Percentiles rank a stretch among this genome's conserved stretches.
phyloP scores from a whole-genome alignment of 345 rosid genomes.

The Gossypium sturtianum region DNA sequence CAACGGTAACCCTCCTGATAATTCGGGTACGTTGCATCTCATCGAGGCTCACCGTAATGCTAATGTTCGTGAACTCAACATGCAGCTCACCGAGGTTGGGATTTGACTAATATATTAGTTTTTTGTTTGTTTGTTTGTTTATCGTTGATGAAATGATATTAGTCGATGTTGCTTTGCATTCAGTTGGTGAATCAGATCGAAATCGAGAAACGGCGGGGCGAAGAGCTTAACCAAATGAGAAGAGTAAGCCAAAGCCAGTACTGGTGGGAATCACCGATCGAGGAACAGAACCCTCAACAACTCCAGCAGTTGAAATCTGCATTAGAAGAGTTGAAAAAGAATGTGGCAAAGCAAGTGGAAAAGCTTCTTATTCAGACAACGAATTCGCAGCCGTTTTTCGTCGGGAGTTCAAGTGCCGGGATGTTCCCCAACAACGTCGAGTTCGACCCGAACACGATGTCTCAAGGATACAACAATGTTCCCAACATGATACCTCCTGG shows the following conservation, averaged over 20 bases:
- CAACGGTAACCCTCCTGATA: constrained; percentile 12
- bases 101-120: background rate
- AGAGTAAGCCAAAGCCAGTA: constrained; percentile 13
- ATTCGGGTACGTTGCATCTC: constrained; percentile 27
- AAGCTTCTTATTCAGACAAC: constrained; percentile 17
- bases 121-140: background rate
- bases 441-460: constrained; percentile 18
- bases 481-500: background rate
- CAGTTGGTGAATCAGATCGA: constrained; percentile 33
- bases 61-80: constrained; percentile 40
- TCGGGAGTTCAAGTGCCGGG: constrained; percentile 13
- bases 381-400: constrained; percentile 12
- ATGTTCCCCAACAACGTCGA: background rate
- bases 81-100: constrained; percentile 32
- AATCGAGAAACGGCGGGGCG: constrained; percentile 29
- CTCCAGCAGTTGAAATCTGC: constrained; percentile 32
- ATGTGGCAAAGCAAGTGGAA: constrained; percentile 27
- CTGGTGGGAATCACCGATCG: constrained; percentile 48
- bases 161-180: background rate
- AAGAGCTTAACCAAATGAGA: constrained; percentile 30
- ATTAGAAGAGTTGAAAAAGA: constrained; percentile 32
- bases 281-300: constrained; percentile 21
- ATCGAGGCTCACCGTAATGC: constrained; percentile 42
- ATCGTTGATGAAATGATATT: too few relatives aligned
- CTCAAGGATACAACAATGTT: constrained; percentile 3